Evolutionary conservation across 2,329 filamentous ascomycete species (phyloP).

Genomic region (Geosmithia putterillii): DNA sequence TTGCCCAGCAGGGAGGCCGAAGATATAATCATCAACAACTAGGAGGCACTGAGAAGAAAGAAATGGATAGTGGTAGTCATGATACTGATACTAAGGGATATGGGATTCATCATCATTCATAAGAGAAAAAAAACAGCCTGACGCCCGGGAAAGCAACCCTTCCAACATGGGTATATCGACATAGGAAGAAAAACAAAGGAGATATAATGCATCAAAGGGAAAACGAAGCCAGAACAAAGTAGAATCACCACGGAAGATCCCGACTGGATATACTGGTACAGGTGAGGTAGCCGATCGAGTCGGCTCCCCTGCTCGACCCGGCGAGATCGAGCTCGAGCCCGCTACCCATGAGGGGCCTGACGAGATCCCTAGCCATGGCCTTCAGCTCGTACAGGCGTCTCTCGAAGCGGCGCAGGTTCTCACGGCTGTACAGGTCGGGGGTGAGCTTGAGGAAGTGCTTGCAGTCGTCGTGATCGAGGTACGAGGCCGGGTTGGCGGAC

Average conservation of each 20-base stretch:
- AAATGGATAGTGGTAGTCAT: too few relatives aligned
- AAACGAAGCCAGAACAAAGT: neutral
- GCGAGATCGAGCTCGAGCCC: slow-evolving; percentile 67
- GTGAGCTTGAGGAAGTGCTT: slow-evolving; percentile 80
- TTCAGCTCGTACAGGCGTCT: slow-evolving; percentile 82
- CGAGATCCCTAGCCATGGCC: slow-evolving; percentile 66
- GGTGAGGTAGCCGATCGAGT: slow-evolving; percentile 35
- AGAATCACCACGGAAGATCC: slow-evolving; percentile 33
- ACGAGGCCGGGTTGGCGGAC: slow-evolving; percentile 42
- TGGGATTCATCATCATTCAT: neutral
- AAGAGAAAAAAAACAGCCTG: neutral
- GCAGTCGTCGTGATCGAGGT: slow-evolving; percentile 75
- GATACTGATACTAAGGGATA: neutral
- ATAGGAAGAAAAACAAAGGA: slow-evolving; percentile 4
- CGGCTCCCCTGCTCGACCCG: slow-evolving; percentile 23
- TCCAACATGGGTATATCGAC: neutral
- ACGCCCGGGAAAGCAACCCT: neutral
- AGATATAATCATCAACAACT: too few relatives aligned
- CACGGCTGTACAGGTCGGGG: slow-evolving; percentile 71
- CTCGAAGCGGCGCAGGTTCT: slow-evolving; percentile 79
- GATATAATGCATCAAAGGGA: slow-evolving; percentile 2
- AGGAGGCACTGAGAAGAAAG: neutral
- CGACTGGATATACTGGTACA: slow-evolving; percentile 34
- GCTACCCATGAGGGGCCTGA: slow-evolving; percentile 76
- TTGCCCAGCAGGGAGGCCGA: too few relatives aligned